Evolutionary conservation across 2,329 filamentous ascomycete genomes (phyloP).

Genomic region (Fusarium fujikuroi): DNA sequence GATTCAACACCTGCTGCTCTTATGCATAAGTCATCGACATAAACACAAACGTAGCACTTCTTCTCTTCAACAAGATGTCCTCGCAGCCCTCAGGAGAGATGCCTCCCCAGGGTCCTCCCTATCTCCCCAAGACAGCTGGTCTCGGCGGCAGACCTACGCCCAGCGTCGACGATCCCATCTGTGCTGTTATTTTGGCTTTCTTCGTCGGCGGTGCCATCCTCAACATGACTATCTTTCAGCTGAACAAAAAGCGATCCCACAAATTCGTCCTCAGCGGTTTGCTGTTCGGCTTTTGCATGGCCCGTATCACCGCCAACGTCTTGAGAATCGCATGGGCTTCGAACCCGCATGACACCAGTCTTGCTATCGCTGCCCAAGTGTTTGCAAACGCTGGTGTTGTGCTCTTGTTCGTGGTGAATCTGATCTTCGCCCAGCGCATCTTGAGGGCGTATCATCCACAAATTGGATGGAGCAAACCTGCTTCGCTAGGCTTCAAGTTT

Average conservation of each 20-base stretch:
- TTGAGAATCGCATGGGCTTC: slow-evolving; percentile 65
- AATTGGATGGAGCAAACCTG: slow-evolving; percentile 72
- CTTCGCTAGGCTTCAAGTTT: slow-evolving; percentile 63
- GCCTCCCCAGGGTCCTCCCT: slow-evolving; percentile 50
- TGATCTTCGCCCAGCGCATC: slow-evolving; percentile 80
- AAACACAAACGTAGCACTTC: not conserved
- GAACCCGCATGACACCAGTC: slow-evolving; percentile 50
- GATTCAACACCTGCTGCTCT: not conserved
- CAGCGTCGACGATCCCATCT: slow-evolving; percentile 71
- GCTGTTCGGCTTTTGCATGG: slow-evolving; percentile 68
- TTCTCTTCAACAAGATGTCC: slow-evolving; percentile 19
- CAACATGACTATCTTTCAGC: slow-evolving; percentile 68
- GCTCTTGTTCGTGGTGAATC: slow-evolving; percentile 80
- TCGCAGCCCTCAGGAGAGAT: not conserved
- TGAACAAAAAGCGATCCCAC: slow-evolving; percentile 60
- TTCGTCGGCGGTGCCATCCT: slow-evolving; percentile 63
- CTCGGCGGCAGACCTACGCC: slow-evolving; percentile 68
- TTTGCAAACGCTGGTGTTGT: slow-evolving; percentile 80
- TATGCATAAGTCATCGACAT: not conserved
- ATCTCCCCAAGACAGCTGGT: slow-evolving; percentile 55
- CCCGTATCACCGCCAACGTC: slow-evolving; percentile 61
- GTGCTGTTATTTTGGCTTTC: slow-evolving; percentile 68
- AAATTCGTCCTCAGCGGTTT: slow-evolving; percentile 70
- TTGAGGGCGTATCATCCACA: slow-evolving; percentile 77
- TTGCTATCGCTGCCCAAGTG: slow-evolving; percentile 71